Evolutionary conservation across 1,284 basidiomycete species (phyloP), one percentile per base, ranked within the genome.

Genomic region (Fomitopsis pinicola): DNA sequence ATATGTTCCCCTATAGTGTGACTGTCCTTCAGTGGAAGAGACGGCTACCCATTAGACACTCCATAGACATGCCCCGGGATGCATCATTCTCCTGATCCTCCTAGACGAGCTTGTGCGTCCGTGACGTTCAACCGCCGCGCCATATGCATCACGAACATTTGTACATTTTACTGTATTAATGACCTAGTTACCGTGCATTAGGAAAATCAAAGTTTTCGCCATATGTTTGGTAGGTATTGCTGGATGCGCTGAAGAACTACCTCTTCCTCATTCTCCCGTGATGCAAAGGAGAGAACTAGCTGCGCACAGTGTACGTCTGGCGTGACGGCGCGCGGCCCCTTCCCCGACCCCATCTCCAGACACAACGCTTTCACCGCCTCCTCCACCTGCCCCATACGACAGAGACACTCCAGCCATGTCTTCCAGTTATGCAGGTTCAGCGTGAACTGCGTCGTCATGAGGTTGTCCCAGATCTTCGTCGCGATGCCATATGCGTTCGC

Each of bases 1-100:
- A 62, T 22, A 22, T 61, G 19, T 33, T 33, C 44, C 42, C 62
- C 26, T 61, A 14, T 63, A 91, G 88, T 97, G 94, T 72, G 91
- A 95, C 73, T 97, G 94, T 69, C 92, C 92, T 36, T 84, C 89
- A 3, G 94, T 96, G 53, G 93, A 95, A 74, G 93, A 95, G 69
- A 71, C 83, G 38, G 73, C 71, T 42, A 60, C 66, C 38, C 65
- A 68, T 42, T 67, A 54, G 52, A 54, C 10, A 54, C 66, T 28
- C 61, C 62, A 61, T 63, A 64, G 61, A 64, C 55, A 63, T 55
- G 30, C 26, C 35, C 35, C 35, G 22, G 52, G 52, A 26, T 36
- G 59, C 55, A 67, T 62, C 54, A 59, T 55, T 64, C 63, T 64
- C 58, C 68, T 67, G 68, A 71, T 61, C 68, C 68, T 67, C 64